Evolutionary conservation across 1,139 yeast genomes (phyloP).

Genomic region (Pneumocystis carinii): DNA sequence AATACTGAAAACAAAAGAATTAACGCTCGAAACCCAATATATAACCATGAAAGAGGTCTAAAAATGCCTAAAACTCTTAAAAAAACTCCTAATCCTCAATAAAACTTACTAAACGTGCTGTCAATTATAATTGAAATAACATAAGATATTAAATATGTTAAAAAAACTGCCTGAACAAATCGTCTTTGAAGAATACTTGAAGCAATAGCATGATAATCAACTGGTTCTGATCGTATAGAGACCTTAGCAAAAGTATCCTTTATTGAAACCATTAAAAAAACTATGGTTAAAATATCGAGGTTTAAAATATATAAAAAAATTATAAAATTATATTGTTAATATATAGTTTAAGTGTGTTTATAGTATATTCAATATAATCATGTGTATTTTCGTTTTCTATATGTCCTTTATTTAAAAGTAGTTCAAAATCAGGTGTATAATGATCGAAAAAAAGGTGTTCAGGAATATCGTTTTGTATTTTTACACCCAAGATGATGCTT

Average conservation of each 20-base stretch:
- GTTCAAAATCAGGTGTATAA: not conserved
- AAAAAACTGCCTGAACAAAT: constrained; percentile 19
- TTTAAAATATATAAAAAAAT: not conserved
- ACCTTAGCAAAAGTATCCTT: not conserved
- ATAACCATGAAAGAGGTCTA: constrained; percentile 4
- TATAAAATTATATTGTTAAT: not conserved
- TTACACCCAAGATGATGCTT: not conserved
- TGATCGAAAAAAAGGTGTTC: not conserved
- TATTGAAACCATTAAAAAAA: not conserved
- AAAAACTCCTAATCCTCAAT: not conserved
- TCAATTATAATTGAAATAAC: constrained; percentile 13
- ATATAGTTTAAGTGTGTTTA: not conserved
- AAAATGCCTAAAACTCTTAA: not conserved
- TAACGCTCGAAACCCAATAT: constrained; percentile 12
- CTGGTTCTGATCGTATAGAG: not conserved
- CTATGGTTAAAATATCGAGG: not conserved
- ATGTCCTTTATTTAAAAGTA: not conserved
- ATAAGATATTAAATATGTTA: constrained; percentile 17
- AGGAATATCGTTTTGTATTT: not conserved
- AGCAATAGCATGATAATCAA: constrained; percentile 20
- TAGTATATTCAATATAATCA: not conserved
- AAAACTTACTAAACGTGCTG: constrained; percentile 12
- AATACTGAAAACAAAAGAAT: constrained; percentile 17
- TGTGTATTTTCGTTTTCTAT: not conserved
- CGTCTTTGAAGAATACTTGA: constrained; percentile 20